Conservation (phyloP, 129 eudicot genomes). For the Erigeron canadensis region DNA sequence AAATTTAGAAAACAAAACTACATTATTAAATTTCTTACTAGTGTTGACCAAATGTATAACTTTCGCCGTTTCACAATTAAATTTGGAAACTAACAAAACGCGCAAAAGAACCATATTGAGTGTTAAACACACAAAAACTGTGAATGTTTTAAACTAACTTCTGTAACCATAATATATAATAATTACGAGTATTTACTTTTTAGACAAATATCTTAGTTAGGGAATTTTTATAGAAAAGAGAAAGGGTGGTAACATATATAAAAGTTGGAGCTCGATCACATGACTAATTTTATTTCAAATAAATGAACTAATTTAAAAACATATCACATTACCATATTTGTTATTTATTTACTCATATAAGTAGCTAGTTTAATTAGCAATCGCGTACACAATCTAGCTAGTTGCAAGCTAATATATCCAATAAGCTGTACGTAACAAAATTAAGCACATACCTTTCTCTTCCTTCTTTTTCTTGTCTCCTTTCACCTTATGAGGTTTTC, state of each 20-base stretch:
- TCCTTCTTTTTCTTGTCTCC: slow-evolving; percentile 98
- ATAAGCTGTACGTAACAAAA: no score
- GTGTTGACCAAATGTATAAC: background rate
- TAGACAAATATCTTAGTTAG: background rate
- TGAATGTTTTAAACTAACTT: background rate
- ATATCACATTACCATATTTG: no score
- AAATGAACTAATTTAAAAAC: no score
- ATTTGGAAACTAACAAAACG: background rate
- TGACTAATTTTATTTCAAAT: no score
- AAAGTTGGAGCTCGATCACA: background rate
- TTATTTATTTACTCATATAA: no score
- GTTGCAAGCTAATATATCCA: no score
- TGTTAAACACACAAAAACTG: background rate
- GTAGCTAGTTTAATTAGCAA: no score
- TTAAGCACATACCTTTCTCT: slow-evolving; percentile 60
- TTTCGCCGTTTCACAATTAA: background rate
- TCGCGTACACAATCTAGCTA: no score
- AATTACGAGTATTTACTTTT: background rate
- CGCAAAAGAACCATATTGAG: background rate
- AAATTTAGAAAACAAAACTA: no score
- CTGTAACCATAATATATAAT: background rate
- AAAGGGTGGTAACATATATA: background rate
- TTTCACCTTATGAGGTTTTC: slow-evolving; percentile 77
- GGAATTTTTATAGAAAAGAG: background rate
- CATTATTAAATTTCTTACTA: no score